Evolutionary conservation across 1,284 basidiomycete species (phyloP), one percentile per base, ranked within the genome.

Genomic region (Xerocomus cyaneibrunnescens): DNA sequence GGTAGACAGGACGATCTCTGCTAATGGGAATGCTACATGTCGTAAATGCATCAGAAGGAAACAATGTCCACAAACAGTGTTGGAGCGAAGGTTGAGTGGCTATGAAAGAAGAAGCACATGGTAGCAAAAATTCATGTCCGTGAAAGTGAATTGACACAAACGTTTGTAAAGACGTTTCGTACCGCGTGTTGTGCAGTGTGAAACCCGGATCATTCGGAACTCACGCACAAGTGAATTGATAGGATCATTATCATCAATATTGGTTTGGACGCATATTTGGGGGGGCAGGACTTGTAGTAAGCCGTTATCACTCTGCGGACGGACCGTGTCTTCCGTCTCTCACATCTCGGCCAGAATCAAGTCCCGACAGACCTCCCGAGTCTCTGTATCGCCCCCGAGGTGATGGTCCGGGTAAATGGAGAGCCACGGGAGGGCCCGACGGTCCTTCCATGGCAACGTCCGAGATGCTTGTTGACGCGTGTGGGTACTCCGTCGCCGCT

Each of bases 381-480:
- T 67, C 69, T 21, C 66, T 60, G 14, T 63, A 69, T 44, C 66
- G 55, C 48, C 48, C 61, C 38, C 68, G 61, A 28, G 67, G 55
- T 45, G 62, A 64, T 21, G 61, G 57, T 30, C 60, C 55, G 46
- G 66, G 57, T 51, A 70, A 45, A 46, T 70, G 66, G 36, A 61
- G 59, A 22, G 48, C 50, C 63, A 64, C 61, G 59, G 65, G 50
- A 51, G 60, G 55, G 0, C 63, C 59, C 16, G 57, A 47, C 1
- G 64, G 27, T 14, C 62, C 65, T 41, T 70, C 68, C 61, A 70
- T 68, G 54, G 66, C 47, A 56, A 65, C 55, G n/a, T 66, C 61
- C 52, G 63, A 48, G 30, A 54, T 36, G 19, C 48, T 55, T 27
- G 62, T 34, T 28, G 68, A 40, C 41, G 61, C 30, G 39, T 56